A percentile compares a stretch with the other conserved stretches of the same genome.
phyloP scores from a whole-genome alignment of 2,329 filamentous ascomycete species.

The Cyphellophora europaea region DNA sequence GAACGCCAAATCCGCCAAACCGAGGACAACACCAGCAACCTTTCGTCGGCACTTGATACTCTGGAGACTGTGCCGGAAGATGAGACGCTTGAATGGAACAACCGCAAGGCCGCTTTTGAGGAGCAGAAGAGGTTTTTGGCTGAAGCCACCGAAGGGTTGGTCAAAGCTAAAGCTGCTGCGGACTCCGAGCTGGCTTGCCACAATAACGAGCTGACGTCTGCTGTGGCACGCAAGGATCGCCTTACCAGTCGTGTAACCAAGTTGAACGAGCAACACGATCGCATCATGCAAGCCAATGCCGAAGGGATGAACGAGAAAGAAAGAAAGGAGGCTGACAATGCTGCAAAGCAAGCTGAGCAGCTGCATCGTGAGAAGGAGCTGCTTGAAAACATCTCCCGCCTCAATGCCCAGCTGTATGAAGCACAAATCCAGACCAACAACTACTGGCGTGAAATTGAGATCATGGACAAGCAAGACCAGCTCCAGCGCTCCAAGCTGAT shows the following conservation, averaged over 20 bases:
- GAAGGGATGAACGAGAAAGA: constrained; percentile 48
- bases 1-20: constrained; percentile 55
- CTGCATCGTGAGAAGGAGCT: constrained; percentile 32
- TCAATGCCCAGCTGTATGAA: constrained; percentile 31
- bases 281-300: constrained; percentile 48
- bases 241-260: constrained; percentile 48
- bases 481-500: constrained; percentile 34
- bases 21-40: constrained; percentile 49
- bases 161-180: constrained; percentile 40
- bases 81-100: constrained; percentile 42
- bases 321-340: constrained; percentile 37
- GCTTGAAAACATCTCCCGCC: constrained; percentile 34
- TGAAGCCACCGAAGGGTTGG: constrained; percentile 40
- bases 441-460: constrained; percentile 23
- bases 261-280: constrained; percentile 53
- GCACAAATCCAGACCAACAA: constrained; percentile 24
- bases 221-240: constrained; percentile 49
- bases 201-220: constrained; percentile 22
- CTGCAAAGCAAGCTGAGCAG: constrained; percentile 36
- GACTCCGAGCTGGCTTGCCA: constrained; percentile 42
- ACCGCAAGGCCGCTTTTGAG: constrained; percentile 46
- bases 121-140: constrained; percentile 43
- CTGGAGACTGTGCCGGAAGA: constrained; percentile 49
- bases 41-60: constrained; percentile 45
- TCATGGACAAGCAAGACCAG: constrained; percentile 15